Percentiles rank a stretch among this genome's conserved stretches.
These are phyloP conservation scores for Vitis vinifera DNA, from an alignment of 164 flowering plant genomes.

Conservation along the genomic window ASM3070453v1 NC_081805.1:13488501-13489000, in stretches of 20 bases:
- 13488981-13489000: too few species aligned
- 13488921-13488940: too few species aligned
- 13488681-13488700: conserved; percentile 31
- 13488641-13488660: neutral
- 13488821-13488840: conserved; percentile 32
- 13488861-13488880: conserved; percentile 68
- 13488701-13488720: conserved; percentile 52
- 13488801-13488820: conserved; percentile 44
- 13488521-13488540: conserved; percentile 60
- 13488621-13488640: conserved; percentile 24
- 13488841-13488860: conserved; percentile 83
- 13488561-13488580: conserved; percentile 55
- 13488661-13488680: neutral
- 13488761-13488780: conserved; percentile 48
- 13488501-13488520: conserved; percentile 60
- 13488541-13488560: conserved; percentile 71
- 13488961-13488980: neutral
- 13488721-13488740: conserved; percentile 45
- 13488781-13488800: conserved; percentile 72
- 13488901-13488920: conserved; percentile 48
- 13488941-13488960: neutral
- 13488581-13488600: conserved; percentile 46
- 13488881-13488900: conserved; percentile 67
- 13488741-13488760: conserved; percentile 59
- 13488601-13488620: conserved; percentile 57